phyloP scores from a whole-genome alignment of 176 grass and related monocot genomes.

The Melocanna baccifera region DNA sequence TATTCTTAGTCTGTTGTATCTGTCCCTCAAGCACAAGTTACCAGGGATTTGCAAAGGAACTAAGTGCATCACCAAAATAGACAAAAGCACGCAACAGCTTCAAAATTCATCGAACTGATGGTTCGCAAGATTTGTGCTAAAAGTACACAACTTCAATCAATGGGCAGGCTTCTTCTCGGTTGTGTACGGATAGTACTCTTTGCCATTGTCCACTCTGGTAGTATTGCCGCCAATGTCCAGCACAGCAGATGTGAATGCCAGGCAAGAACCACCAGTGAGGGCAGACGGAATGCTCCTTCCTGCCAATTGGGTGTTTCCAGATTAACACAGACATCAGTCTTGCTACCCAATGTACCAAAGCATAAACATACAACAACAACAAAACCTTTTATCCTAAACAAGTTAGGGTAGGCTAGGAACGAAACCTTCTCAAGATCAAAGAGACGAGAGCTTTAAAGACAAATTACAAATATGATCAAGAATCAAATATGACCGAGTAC shows the following conservation, averaged over 20 bases:
- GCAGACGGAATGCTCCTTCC: conserved; percentile 79
- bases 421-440: too few relatives aligned
- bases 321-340: background rate
- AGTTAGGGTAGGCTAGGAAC: too few relatives aligned
- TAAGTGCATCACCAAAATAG: conserved; percentile 35
- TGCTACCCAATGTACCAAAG: background rate
- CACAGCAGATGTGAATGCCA: conserved; percentile 65
- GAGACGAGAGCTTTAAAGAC: too few relatives aligned
- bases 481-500: background rate
- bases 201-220: conserved; percentile 75
- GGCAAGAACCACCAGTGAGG: conserved; percentile 62
- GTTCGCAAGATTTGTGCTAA: conserved; percentile 32
- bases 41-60: conserved; percentile 31
- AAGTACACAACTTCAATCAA: conserved; percentile 35
- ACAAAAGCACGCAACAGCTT: conserved; percentile 24
- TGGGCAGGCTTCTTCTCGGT: conserved; percentile 62
- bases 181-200: conserved; percentile 70
- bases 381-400: too few relatives aligned
- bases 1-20: conserved; percentile 20
- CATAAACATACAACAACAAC: background rate
- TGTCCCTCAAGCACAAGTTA: conserved; percentile 17
- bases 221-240: conserved; percentile 81
- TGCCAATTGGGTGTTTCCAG: conserved; percentile 33
- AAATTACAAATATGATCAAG: background rate
- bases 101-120: conserved; percentile 43